Evolutionary conservation across 2,329 filamentous ascomycete genomes (phyloP).

Genomic region (Trichothecium roseum): DNA sequence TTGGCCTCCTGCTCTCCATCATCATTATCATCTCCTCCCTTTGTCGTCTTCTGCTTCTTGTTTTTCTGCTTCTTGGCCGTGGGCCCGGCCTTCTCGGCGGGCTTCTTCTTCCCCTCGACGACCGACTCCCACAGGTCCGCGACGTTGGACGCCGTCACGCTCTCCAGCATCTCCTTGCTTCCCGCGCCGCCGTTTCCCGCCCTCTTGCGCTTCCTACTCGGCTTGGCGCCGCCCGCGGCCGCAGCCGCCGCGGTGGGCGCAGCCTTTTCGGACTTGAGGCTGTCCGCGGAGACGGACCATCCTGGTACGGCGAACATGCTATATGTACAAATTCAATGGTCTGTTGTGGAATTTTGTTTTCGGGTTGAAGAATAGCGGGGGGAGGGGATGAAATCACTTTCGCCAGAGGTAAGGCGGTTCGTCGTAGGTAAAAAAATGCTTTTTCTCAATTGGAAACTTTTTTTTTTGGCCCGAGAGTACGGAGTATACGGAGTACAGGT

Average conservation of each 20-base stretch:
- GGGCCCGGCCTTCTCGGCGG: slow-evolving; percentile 12
- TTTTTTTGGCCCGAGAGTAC: too few species aligned
- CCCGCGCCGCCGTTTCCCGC: slow-evolving; percentile 10
- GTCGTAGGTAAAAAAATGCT: too few species aligned
- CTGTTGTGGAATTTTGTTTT: slow-evolving; percentile 2
- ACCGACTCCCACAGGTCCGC: slow-evolving; percentile 70
- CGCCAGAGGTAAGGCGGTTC: too few species aligned
- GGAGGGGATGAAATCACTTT: not conserved
- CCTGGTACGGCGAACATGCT: slow-evolving; percentile 87
- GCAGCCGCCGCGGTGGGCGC: slow-evolving; percentile 18
- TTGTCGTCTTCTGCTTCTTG: slow-evolving; percentile 3
- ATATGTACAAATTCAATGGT: slow-evolving; percentile 3
- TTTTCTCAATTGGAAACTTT: too few species aligned
- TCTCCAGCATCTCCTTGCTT: slow-evolving; percentile 15
- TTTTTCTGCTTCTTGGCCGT: slow-evolving; percentile 24
- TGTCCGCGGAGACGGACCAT: slow-evolving; percentile 70
- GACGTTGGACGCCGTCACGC: slow-evolving; percentile 60
- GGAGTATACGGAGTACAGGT: too few species aligned
- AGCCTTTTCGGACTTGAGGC: slow-evolving; percentile 56
- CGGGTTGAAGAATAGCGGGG: not conserved
- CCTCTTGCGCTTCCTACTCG: slow-evolving; percentile 51
- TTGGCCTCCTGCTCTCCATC: slow-evolving; percentile 11
- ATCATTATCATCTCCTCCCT: slow-evolving; percentile 10
- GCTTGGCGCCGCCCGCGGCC: slow-evolving; percentile 35
- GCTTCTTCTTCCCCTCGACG: slow-evolving; percentile 54